Base-by-base conservation (phyloP, 176 grass and related monocot species). In the Oryza glaberrima region DNA sequence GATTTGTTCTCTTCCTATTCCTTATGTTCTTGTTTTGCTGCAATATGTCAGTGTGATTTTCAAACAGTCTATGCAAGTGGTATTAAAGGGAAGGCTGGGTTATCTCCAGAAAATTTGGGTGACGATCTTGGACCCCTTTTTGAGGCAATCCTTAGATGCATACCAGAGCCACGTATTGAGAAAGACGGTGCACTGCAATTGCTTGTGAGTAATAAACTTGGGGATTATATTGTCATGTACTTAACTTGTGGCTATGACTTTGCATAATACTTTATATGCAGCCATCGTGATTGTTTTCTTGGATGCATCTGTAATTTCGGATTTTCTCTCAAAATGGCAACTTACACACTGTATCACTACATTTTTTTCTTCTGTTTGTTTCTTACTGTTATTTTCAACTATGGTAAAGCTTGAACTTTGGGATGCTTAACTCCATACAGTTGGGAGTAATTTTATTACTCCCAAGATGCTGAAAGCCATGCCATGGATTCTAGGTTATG, bases 81-180 rank as follows among this genome's bases (percentile, higher is more conserved):
- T 69, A 95, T 98, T 60, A 98, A 94, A 80, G 96, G 96, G 75
- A 93, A 95, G 83, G 96, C 96, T 60, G 93, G 96, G 54, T 61
- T 98, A 23, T 91, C 89, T 75, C 82, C 89, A 70, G 96, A 98
- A 73, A 93, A 94, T 90, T 78, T 98, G 74, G 82, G 85, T 22
- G 91, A 98, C 80, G 93, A 98, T 81, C 93, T 98, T 91, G 93
- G 96, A 44, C 96, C 96, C 25, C 89, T 98, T 85, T 98, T 98
- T 85, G 96, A 98, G 89, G 80, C 96, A 80, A 92, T 98, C 83
- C 96, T 98, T 78, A 93, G 96, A 87, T 98, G 96, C 81, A 95
- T 98, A 81, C 96, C 96, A 56, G 96, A 98, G 76, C 96, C 96
- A 70, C 91, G 85, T 20, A 95, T 98, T 92, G 81, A 95, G 65